Conservation (phyloP, 345 rosid genomes). For the Cardamine resedifolia region DNA sequence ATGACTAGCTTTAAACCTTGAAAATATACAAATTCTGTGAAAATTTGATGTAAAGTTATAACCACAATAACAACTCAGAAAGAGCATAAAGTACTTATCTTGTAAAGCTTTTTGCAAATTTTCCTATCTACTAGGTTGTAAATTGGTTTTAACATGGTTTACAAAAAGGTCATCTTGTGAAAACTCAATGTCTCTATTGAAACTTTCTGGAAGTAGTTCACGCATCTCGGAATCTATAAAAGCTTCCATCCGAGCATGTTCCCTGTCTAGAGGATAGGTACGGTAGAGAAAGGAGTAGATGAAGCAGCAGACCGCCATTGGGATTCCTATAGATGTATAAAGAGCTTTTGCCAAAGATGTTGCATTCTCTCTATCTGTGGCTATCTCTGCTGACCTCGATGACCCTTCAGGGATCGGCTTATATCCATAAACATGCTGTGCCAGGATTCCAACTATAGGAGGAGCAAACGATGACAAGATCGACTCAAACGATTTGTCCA, state of each 20-base stretch:
- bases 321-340: conserved; percentile 71
- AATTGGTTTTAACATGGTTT: conserved; percentile 21
- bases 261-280: conserved; percentile 80
- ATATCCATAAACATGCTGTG: conserved; percentile 79
- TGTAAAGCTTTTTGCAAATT: neutral
- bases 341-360: conserved; percentile 77
- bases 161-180: conserved; percentile 10
- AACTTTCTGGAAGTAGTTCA: conserved; percentile 43
- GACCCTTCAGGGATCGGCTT: conserved; percentile 62
- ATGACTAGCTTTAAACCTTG: neutral
- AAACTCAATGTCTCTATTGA: conserved; percentile 14
- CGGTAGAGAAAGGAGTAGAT: conserved; percentile 75
- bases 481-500: conserved; percentile 81
- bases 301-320: conserved; percentile 72
- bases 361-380: conserved; percentile 72
- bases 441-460: conserved; percentile 76
- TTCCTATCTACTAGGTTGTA: conserved; percentile 1
- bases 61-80: conserved; percentile 4
- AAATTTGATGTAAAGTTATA: conserved; percentile 12
- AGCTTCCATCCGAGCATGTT: conserved; percentile 75
- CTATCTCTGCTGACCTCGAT: conserved; percentile 44
- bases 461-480: conserved; percentile 85
- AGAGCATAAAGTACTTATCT: neutral
- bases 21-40: neutral
- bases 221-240: conserved; percentile 75